Conservation (phyloP, 441 rosid genomes). For the Bruguiera hainesii region DNA sequence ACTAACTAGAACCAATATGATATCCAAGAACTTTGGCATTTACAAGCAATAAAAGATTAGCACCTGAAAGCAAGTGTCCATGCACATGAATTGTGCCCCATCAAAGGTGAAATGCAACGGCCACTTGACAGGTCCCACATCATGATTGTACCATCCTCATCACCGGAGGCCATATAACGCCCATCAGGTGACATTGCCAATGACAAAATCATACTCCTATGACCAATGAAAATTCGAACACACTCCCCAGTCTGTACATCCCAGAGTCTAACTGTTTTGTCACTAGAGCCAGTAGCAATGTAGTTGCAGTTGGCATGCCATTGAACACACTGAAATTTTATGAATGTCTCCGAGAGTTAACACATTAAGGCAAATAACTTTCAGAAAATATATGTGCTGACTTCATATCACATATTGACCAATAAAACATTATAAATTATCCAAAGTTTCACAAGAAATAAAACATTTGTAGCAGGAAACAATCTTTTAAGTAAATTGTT, state of each 20-base stretch:
- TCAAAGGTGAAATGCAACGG: slow-evolving; percentile 83
- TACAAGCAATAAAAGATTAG: slow-evolving; percentile 10
- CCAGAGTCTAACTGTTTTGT: slow-evolving; percentile 93
- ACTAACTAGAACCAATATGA: not conserved
- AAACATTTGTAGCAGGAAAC: too few relatives aligned
- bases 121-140: slow-evolving; percentile 99
- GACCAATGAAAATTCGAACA: slow-evolving; percentile 84
- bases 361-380: too few relatives aligned
- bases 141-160: slow-evolving; percentile 95
- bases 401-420: not conserved
- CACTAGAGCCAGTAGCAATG: slow-evolving; percentile 93
- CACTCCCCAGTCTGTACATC: slow-evolving; percentile 95
- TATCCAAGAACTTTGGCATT: not conserved
- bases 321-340: slow-evolving; percentile 71
- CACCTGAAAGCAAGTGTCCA: slow-evolving; percentile 95
- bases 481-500: too few relatives aligned
- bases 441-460: too few relatives aligned
- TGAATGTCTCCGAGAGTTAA: not conserved
- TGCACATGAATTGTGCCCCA: slow-evolving; percentile 90
- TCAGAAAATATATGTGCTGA: not conserved
- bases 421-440: not conserved
- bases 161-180: slow-evolving; percentile 93
- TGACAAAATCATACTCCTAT: slow-evolving; percentile 90
- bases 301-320: slow-evolving; percentile 99
- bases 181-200: slow-evolving; percentile 97